A percentile compares a stretch with the other conserved stretches of the same genome.
Conservation (phyloP, 768 basidiomycete genomes). For the Pholiota molesta region DNA sequence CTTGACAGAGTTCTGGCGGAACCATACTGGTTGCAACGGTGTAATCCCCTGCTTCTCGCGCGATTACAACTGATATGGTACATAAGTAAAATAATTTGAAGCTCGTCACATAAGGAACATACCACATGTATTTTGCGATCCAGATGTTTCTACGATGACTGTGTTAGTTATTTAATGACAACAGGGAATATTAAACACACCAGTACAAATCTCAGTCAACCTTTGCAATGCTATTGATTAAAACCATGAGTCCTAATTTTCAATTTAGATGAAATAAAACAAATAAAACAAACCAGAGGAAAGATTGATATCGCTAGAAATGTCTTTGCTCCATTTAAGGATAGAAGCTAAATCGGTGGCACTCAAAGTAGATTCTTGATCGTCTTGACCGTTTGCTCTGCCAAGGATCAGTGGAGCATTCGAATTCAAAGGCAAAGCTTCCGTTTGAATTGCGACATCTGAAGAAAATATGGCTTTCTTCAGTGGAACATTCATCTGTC, state of each 20-base stretch:
- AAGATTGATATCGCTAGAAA: constrained; percentile 73
- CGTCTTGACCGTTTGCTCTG: constrained; percentile 43
- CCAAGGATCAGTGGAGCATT: constrained; percentile 29
- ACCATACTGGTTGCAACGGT: constrained; percentile 68
- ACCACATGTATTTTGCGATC: constrained; percentile 67
- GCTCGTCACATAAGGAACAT: constrained; percentile 8
- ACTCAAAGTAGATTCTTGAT: constrained; percentile 58
- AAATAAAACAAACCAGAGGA: constrained; percentile 47
- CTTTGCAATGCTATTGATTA: constrained; percentile 53
- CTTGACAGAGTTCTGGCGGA: constrained; percentile 61
- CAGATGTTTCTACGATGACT: constrained; percentile 54
- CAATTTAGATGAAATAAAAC: neutral
- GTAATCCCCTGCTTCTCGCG: constrained; percentile 71
- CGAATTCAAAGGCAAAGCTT: constrained; percentile 34
- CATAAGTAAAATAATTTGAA: neutral
- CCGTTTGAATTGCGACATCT: constrained; percentile 70
- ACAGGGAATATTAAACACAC: constrained; percentile 33
- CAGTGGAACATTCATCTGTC: constrained; percentile 46
- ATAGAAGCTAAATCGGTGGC: constrained; percentile 69
- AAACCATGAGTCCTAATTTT: neutral
- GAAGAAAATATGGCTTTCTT: constrained; percentile 60
- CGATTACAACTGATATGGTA: constrained; percentile 54
- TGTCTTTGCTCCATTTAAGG: constrained; percentile 74
- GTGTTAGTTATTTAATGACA: constrained; percentile 8
- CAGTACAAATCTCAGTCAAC: constrained; percentile 72